These are phyloP conservation scores for Apophysomyces elegans DNA, from an alignment of 371 early-diverging fungal species.

Conservation along the genomic window DNA sequence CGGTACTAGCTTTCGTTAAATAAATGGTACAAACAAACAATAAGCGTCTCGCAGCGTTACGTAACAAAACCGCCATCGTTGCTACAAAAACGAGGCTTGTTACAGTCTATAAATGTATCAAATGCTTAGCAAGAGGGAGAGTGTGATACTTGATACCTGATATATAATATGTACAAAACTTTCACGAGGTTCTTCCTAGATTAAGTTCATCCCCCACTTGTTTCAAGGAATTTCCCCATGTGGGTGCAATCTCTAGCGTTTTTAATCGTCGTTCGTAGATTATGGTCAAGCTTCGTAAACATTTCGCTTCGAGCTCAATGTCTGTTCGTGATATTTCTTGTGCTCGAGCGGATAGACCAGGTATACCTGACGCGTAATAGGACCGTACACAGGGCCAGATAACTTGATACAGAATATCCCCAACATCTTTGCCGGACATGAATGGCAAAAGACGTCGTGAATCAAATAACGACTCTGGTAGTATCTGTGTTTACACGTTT, in stretches of 20 bases:
- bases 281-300: conserved; percentile 16
- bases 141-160: too few species aligned
- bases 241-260: conserved; percentile 19
- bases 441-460: conserved; percentile 36
- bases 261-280: conserved; percentile 28
- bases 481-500: conserved; percentile 14
- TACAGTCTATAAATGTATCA: too few species aligned
- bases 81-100: too few species aligned
- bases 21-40: too few species aligned
- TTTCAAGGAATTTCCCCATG: conserved; percentile 30
- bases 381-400: conserved; percentile 46
- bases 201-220: conserved; percentile 1
- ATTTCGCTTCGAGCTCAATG: conserved; percentile 27
- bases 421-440: conserved; percentile 41
- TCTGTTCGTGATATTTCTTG: conserved; percentile 6
- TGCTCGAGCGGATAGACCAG: background rate
- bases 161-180: background rate
- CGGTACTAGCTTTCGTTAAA: too few species aligned
- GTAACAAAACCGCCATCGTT: too few species aligned
- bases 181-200: conserved; percentile 1
- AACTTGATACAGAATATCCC: conserved; percentile 33
- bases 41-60: too few species aligned
- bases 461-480: conserved; percentile 29
- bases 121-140: too few species aligned
- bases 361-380: conserved; percentile 18